Evolutionary conservation across 352 stramenopile species (phyloP), one percentile per base, ranked within the genome.

Genomic region (Phytophthora tentaculata): DNA sequence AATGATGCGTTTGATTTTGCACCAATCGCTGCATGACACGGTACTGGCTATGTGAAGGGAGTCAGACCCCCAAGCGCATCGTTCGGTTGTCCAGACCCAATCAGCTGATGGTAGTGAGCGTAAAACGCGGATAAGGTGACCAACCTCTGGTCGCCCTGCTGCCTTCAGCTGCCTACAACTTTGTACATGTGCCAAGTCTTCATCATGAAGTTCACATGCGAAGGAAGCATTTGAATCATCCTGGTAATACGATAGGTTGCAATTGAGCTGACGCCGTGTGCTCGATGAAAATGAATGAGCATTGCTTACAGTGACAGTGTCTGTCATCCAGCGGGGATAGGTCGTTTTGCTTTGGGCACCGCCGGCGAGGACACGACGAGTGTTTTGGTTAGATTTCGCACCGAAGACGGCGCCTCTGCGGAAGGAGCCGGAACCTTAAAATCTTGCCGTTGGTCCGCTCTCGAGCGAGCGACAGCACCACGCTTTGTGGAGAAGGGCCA

Each of bases 401-500:
- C 26, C 60, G 41, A 67, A 10, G n/a, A 22, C 24, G 49, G 16
- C 4, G 20, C 44, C 44, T 50, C 37, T 44, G 24, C 49, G 32
- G 49, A 73, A 49, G 59, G 53, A 73, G 65, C 65, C 59, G 47
- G 60, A 39, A 73, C 43, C 24, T 28, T 39, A 37, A 51, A 49
- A 64, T 61, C 64, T 52, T 56, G 52, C 53, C 56, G 28, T 65
- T 64, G 59, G 51, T 64, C 66, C 66, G 66, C 65, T 70, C 58
- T 73, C 66, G 59, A 72, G 64, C 45, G n/a, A 55, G 56, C 64
- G 64, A 72, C 32, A 64, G 65, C 58, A 61, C 57, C 49, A 52
- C 58, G n/a, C 29, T 48, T 60, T 48, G 32, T 23, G 48, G 43
- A 72, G 52, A 67, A 72, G 51, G 51, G 50, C 59, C 60, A 55